Conservation (phyloP, 345 rosid species). For the Cardiospermum halicacabum region DNA sequence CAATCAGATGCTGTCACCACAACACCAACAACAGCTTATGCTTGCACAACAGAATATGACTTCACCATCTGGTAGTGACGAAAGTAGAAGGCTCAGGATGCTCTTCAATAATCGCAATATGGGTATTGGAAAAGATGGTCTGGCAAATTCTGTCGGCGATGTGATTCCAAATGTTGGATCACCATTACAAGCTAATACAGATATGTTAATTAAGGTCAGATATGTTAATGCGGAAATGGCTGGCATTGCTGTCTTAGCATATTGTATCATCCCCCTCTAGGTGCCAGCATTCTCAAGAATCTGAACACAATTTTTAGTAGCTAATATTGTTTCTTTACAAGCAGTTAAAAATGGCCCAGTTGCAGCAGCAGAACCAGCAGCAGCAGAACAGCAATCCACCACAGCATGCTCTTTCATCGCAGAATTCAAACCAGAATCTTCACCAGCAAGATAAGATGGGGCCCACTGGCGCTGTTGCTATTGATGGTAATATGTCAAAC, state of each 20-base stretch:
- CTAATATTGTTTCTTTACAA: conserved; percentile 7
- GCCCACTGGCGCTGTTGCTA: conserved; percentile 53
- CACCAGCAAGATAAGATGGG: conserved; percentile 91
- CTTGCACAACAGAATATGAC: conserved; percentile 83
- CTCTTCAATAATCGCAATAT: conserved; percentile 55
- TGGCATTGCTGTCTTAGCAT: neutral
- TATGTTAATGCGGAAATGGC: neutral
- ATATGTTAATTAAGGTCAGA: conserved; percentile 57
- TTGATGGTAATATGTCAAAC: conserved; percentile 88
- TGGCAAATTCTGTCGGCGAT: conserved; percentile 64
- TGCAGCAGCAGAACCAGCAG: conserved; percentile 47
- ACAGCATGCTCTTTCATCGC: conserved; percentile 57
- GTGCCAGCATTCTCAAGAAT: neutral
- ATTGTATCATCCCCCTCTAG: neutral
- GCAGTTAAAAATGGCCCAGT: conserved; percentile 69
- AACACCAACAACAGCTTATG: conserved; percentile 94
- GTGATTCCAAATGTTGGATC: conserved; percentile 64
- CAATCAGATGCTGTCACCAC: conserved; percentile 87
- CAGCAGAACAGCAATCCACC: conserved; percentile 53
- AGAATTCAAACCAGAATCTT: conserved; percentile 62
- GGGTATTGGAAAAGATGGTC: conserved; percentile 70
- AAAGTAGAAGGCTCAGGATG: conserved; percentile 75
- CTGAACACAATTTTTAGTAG: neutral
- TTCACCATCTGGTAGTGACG: conserved; percentile 73
- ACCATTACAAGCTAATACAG: conserved; percentile 64